Evolutionary conservation across 768 basidiomycete species (phyloP).

Genomic region (Boletus speciosus): DNA sequence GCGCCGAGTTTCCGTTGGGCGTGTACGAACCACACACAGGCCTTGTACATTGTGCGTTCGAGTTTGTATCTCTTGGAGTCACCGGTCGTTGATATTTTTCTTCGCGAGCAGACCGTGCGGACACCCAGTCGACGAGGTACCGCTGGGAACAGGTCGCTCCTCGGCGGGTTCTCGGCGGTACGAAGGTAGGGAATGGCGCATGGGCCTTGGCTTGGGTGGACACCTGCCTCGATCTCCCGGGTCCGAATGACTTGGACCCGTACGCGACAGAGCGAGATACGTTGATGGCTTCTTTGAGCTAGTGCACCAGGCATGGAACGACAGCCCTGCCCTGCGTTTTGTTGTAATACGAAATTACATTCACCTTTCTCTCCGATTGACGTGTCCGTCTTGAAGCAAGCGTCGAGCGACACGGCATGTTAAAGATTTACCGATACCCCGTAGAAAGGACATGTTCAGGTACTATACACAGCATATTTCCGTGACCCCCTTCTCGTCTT

Average conservation of each 20-base stretch:
- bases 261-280: constrained; percentile 18
- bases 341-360: neutral
- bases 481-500: neutral
- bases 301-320: neutral
- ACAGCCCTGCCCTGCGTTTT: neutral
- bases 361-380: neutral
- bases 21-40: constrained; percentile 83
- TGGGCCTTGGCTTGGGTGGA: constrained; percentile 84
- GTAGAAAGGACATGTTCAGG: neutral
- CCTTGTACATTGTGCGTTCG: constrained; percentile 63
- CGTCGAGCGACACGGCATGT: neutral
- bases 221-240: constrained; percentile 38
- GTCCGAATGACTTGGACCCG: constrained; percentile 21
- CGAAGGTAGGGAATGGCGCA: constrained; percentile 71
- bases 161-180: constrained; percentile 57
- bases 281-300: constrained; percentile 14
- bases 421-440: too few relatives aligned
- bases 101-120: constrained; percentile 54
- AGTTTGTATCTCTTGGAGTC: neutral
- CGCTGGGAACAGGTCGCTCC: constrained; percentile 60
- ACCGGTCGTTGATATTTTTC: constrained; percentile 4
- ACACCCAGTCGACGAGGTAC: constrained; percentile 70
- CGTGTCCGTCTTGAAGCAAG: neutral
- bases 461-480: neutral
- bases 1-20: constrained; percentile 49